Percentiles rank a stretch among this genome's conserved stretches.
Conservation (phyloP, 805 yeast genomes). For the Candida loeiensis region DNA sequence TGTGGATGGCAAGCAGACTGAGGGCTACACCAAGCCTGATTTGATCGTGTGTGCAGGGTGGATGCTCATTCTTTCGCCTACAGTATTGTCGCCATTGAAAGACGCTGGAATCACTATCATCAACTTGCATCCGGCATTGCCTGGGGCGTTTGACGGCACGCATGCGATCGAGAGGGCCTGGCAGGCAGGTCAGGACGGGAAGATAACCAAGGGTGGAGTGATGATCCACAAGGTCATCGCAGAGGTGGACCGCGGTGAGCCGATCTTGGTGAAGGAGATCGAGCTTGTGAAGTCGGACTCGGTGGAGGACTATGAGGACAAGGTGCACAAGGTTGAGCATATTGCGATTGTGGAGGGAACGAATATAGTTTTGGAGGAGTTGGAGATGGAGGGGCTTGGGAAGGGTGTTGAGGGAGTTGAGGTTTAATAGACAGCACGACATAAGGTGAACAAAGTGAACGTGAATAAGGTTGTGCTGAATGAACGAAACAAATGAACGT, state of each 20-base stretch:
- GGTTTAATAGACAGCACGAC: background rate
- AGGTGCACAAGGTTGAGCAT: constrained; percentile 85
- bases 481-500: too few species aligned
- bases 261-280: constrained; percentile 77
- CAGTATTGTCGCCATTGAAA: constrained; percentile 64
- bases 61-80: constrained; percentile 87
- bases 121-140: constrained; percentile 94
- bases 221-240: constrained; percentile 97
- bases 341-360: constrained; percentile 93
- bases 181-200: constrained; percentile 89
- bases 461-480: too few species aligned
- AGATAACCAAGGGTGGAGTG: constrained; percentile 75
- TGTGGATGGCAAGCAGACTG: constrained; percentile 24
- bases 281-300: constrained; percentile 69
- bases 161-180: constrained; percentile 96
- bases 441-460: too few species aligned
- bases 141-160: constrained; percentile 95
- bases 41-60: constrained; percentile 97
- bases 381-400: constrained; percentile 11
- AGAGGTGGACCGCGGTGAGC: constrained; percentile 92
- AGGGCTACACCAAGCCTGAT: constrained; percentile 57
- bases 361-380: constrained; percentile 48
- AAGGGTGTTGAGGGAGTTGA: background rate
- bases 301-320: constrained; percentile 71
- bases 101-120: constrained; percentile 69